phyloP scores from a whole-genome alignment of 495 filamentous ascomycete species.

The Penicillium herquei region DNA sequence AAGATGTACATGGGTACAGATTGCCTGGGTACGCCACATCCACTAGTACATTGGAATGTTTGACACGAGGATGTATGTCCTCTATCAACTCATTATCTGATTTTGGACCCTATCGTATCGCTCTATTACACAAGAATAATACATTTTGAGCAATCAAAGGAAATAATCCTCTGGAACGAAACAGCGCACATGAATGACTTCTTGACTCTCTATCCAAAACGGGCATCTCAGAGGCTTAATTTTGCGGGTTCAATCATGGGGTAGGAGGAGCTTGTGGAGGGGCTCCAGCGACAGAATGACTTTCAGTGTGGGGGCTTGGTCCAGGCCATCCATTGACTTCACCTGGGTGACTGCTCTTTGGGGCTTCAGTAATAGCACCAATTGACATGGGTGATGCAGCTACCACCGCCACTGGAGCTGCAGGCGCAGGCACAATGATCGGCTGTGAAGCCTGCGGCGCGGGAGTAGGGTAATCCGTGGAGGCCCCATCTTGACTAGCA shows the following conservation, averaged over 20 bases:
- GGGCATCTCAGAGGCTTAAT: background rate
- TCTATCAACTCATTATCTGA: background rate
- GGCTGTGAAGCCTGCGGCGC: background rate
- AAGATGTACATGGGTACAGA: too few relatives aligned
- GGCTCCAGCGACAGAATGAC: constrained; percentile 1
- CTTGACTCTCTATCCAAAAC: too few relatives aligned
- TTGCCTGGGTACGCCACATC: too few relatives aligned
- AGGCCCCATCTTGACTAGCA: constrained; percentile 1
- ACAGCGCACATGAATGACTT: too few relatives aligned
- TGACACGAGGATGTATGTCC: background rate
- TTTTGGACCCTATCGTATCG: background rate
- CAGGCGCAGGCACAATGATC: background rate
- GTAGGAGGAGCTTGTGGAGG: constrained; percentile 4
- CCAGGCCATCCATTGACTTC: constrained; percentile 12
- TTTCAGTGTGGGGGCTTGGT: background rate
- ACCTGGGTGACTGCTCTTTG: background rate
- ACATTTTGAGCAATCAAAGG: background rate
- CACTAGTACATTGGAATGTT: too few relatives aligned
- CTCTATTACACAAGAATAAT: background rate
- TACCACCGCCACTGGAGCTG: background rate
- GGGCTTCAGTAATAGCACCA: background rate
- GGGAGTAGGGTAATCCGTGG: background rate
- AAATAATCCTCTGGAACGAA: background rate
- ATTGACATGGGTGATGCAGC: background rate
- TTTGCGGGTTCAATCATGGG: background rate